A percentile compares a stretch with the other conserved stretches of the same genome.
Evolutionary conservation across 768 basidiomycete genomes (phyloP).

Genomic region (Hypholoma sublateritium): DNA sequence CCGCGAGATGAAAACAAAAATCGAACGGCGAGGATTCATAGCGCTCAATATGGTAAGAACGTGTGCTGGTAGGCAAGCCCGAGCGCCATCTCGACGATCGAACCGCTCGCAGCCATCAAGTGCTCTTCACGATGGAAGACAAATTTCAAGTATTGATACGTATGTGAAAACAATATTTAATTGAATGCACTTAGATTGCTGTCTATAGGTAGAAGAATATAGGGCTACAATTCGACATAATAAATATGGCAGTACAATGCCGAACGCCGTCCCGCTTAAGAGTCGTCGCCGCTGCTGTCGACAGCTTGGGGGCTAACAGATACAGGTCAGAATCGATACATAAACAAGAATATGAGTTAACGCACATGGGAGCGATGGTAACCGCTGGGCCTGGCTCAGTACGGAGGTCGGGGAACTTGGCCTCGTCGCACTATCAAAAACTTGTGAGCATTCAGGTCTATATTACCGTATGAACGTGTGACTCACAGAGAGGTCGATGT

Average conservation of each 20-base stretch:
- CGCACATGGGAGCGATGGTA: constrained; percentile 8
- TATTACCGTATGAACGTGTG: not conserved
- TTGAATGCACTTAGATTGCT: too few species aligned
- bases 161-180: too few species aligned
- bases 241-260: too few species aligned
- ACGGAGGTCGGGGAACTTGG: constrained; percentile 10
- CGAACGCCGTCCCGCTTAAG: not conserved
- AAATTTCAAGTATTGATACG: too few species aligned
- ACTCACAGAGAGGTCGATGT: constrained; percentile 35
- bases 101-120: too few species aligned
- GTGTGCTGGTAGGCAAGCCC: too few species aligned
- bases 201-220: constrained; percentile 9
- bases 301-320: not conserved
- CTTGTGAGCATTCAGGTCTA: constrained; percentile 13
- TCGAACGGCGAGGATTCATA: too few species aligned
- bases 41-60: too few species aligned
- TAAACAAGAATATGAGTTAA: constrained; percentile 30
- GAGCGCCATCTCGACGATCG: too few species aligned
- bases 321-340: constrained; percentile 10
- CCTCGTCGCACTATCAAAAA: constrained; percentile 18
- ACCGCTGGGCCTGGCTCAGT: constrained; percentile 12
- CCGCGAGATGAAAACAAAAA: too few species aligned
- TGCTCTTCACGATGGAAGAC: too few species aligned
- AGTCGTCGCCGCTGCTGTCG: not conserved
- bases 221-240: too few species aligned